Evolutionary conservation across 2,329 filamentous ascomycete species (phyloP).

Genomic region (Basipetospora sp.): DNA sequence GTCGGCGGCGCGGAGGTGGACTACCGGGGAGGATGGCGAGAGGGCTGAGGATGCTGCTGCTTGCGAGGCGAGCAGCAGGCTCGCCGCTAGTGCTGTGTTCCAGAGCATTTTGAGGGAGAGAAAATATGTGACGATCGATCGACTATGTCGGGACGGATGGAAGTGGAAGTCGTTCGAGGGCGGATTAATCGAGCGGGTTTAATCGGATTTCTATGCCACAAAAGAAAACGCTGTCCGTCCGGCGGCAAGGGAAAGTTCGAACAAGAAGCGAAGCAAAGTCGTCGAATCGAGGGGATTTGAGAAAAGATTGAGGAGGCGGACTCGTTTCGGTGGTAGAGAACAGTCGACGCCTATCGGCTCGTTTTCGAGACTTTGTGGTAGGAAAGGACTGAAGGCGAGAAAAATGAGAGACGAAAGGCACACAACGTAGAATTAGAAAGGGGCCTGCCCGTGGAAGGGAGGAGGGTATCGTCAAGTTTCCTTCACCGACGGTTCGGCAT

Average conservation of each 20-base stretch:
- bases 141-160: background rate
- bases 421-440: background rate
- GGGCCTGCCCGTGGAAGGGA: slow-evolving; percentile 1
- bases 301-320: slow-evolving; percentile 5
- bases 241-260: slow-evolving; percentile 1
- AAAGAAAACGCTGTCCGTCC: slow-evolving; percentile 5
- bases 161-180: no score
- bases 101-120: slow-evolving; percentile 9
- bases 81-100: slow-evolving; percentile 6
- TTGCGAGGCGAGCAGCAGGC: slow-evolving; percentile 6
- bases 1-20: slow-evolving; percentile 6
- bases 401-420: no score
- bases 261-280: slow-evolving; percentile 2
- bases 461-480: slow-evolving; percentile 3
- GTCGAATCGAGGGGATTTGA: slow-evolving; percentile 3
- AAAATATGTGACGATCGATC: no score
- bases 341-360: no score
- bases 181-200: background rate
- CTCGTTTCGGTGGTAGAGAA: background rate
- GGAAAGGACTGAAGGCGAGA: background rate
- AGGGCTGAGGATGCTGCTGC: slow-evolving; percentile 6
- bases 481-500: background rate
- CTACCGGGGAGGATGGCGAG: slow-evolving; percentile 1
- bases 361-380: background rate
- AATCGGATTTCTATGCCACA: background rate